phyloP scores from a whole-genome alignment of 805 yeast species.

The Candida takata region DNA sequence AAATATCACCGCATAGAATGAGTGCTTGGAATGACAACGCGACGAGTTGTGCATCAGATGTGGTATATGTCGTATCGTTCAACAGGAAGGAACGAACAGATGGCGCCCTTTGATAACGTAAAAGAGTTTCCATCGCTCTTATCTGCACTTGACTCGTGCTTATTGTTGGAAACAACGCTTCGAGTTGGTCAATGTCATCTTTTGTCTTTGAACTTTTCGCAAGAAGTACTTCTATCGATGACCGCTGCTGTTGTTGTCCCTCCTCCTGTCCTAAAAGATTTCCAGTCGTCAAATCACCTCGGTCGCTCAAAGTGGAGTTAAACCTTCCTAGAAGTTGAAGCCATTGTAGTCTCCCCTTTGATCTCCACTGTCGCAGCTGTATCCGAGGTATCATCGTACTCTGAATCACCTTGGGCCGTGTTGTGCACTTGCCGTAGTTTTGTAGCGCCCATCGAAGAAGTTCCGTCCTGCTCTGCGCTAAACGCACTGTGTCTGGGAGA shows the following conservation, averaged over 20 bases:
- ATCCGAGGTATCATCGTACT: neutral
- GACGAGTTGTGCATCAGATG: neutral
- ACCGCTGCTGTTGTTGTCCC: too few species aligned
- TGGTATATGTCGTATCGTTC: neutral
- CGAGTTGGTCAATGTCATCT: neutral
- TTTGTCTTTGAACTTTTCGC: neutral
- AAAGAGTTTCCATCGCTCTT: neutral
- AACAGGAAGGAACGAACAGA: neutral
- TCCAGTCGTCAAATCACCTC: too few species aligned
- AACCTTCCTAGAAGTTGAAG: neutral
- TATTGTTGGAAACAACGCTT: neutral
- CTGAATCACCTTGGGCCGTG: slow-evolving; percentile 1
- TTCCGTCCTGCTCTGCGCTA: neutral
- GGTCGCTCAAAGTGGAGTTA: neutral
- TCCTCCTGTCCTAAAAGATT: too few species aligned
- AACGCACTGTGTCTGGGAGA: neutral
- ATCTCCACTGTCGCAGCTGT: neutral
- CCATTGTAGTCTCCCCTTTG: neutral
- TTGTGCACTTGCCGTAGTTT: neutral
- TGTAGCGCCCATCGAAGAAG: slow-evolving; percentile 1
- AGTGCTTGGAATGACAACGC: neutral
- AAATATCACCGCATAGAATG: neutral
- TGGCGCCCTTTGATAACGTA: neutral
- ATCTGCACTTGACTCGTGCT: neutral
- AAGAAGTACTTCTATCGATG: neutral